Conservation (phyloP, 306 rosid species). For the Acacia crassicarpa region DNA sequence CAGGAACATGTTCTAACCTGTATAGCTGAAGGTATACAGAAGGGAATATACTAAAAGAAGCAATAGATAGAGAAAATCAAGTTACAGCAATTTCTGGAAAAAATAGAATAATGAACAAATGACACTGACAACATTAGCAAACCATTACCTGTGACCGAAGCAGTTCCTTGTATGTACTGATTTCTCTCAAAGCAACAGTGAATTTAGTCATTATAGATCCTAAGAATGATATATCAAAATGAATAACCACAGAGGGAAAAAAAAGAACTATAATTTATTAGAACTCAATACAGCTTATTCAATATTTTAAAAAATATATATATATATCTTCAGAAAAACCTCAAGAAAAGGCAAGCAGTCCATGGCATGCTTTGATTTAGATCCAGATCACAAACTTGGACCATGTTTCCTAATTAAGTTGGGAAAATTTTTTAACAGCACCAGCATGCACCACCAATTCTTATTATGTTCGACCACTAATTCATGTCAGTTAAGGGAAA, state of each 20-base stretch:
- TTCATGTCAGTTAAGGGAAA: background rate
- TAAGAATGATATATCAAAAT: constrained; percentile 30
- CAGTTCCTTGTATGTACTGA: constrained; percentile 86
- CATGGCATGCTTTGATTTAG: constrained; percentile 2
- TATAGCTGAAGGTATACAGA: background rate
- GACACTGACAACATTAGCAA: constrained; percentile 1
- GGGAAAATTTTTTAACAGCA: background rate
- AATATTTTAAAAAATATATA: no score
- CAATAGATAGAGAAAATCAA: background rate
- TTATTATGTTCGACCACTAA: constrained; percentile 7
- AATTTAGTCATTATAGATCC: constrained; percentile 97
- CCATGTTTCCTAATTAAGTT: background rate
- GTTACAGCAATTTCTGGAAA: constrained; percentile 17
- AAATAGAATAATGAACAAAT: background rate
- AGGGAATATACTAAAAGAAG: background rate
- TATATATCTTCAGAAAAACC: no score
- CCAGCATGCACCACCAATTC: constrained; percentile 11
- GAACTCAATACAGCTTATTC: background rate
- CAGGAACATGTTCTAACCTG: background rate
- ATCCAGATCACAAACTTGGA: constrained; percentile 4
- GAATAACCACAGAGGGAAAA: background rate
- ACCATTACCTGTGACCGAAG: constrained; percentile 87
- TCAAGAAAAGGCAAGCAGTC: background rate
- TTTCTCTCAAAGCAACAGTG: constrained; percentile 79
- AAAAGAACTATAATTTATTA: background rate